Evolutionary conservation across 2,329 filamentous ascomycete species (phyloP).

Genomic region (Bipolaris zeicola): DNA sequence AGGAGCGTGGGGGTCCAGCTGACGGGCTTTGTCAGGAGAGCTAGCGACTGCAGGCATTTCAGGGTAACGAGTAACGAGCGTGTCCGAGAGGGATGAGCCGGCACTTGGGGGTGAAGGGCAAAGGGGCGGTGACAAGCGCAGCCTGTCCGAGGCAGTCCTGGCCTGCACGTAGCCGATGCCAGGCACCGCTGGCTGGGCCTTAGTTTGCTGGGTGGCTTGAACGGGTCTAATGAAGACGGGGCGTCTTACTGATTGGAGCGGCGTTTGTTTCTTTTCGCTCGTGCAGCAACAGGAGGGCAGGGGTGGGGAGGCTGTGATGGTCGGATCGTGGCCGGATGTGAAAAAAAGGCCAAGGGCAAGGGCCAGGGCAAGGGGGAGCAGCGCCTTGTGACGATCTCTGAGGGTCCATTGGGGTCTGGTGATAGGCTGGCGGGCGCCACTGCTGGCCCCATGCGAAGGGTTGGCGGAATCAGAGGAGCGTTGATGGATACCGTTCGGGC

Average conservation of each 20-base stretch:
- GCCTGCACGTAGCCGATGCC: slow-evolving; percentile 38
- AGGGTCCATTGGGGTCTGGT: slow-evolving; percentile 26
- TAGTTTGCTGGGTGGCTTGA: slow-evolving; percentile 22
- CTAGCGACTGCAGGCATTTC: slow-evolving; percentile 39
- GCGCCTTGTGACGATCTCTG: slow-evolving; percentile 47
- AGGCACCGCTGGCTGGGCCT: slow-evolving; percentile 42
- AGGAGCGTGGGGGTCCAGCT: slow-evolving; percentile 49
- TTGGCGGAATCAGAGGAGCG: slow-evolving; percentile 39
- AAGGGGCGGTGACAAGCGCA: slow-evolving; percentile 43
- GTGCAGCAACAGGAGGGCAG: slow-evolving; percentile 27
- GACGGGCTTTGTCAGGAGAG: slow-evolving; percentile 40
- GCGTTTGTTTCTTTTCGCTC: slow-evolving; percentile 44
- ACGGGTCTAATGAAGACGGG: slow-evolving; percentile 35
- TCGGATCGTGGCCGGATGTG: slow-evolving; percentile 44
- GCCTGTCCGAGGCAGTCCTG: slow-evolving; percentile 28
- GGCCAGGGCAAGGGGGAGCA: slow-evolving; percentile 29
- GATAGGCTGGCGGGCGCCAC: slow-evolving; percentile 43
- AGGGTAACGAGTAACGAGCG: slow-evolving; percentile 28
- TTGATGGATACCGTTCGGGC: slow-evolving; percentile 41
- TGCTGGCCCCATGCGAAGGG: slow-evolving; percentile 41
- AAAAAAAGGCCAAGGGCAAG: not conserved
- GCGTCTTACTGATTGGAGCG: slow-evolving; percentile 30
- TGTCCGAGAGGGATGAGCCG: slow-evolving; percentile 32
- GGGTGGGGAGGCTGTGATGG: slow-evolving; percentile 30
- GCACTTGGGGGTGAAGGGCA: slow-evolving; percentile 36